Evolutionary conservation across 163 green algal genomes (phyloP), one percentile per base, ranked within the genome.

Genomic region (Scenedesmus sp.): DNA sequence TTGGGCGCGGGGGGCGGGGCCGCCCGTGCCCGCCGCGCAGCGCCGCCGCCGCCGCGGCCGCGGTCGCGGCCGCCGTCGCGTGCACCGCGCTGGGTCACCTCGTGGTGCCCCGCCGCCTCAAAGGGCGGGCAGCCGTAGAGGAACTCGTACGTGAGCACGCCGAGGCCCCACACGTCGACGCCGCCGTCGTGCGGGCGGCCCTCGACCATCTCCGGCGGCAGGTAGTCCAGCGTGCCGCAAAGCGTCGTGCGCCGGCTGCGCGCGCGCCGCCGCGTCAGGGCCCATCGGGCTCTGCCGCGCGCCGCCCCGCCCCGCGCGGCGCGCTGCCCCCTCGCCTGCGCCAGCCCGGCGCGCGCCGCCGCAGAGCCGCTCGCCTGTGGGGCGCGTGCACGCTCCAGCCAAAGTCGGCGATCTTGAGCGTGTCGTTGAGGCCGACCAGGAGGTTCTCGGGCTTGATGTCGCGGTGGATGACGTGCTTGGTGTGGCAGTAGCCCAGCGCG

Each of bases 361-460:
- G 26, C 11, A 69, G 26, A 31, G 13, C 31, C 24, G n/a, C 62
- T 42, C 11, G 71, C 71, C 74, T 94, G 83, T 94, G 94, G 39
- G 95, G 95, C 48, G 95, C 94, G 77, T 99, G 96, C 79, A 99
- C 94, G 10, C 87, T 95, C 96, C 97, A 99, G 20, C 97, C 97
- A 85, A 99, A 99, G 86, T 99, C 97, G 15, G 92, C 93, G 66
- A 99, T 98, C 88, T 99, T 99, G 2, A 99, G 86, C 75, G 98
- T 89, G 10, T 93, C 96, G 45, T 90, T 72, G 0, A 87, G 63
- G 0, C 85, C 89, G n/a, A 99, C 74, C 66, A 99, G 85, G 83
- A 99, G 87, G 87, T 99, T 99, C 85, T 99, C 96, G 14, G 96
- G 95, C 87, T 99, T 99, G 89, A 98, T 96, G 85, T 98, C 94